Evolutionary conservation across 2,329 filamentous ascomycete species (phyloP).

Genomic region (Penicillium sp.): DNA sequence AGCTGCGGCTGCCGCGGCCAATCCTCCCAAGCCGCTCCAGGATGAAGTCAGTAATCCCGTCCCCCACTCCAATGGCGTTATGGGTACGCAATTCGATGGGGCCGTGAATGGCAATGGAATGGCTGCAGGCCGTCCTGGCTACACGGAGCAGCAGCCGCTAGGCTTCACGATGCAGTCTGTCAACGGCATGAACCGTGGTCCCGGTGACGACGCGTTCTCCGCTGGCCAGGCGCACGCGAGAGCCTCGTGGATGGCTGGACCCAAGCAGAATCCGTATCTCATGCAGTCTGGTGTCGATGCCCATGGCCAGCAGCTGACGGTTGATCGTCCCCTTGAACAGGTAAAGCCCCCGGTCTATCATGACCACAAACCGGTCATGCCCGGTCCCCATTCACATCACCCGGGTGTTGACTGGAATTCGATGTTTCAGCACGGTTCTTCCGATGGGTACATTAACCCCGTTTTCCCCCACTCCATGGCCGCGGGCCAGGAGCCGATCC

Average conservation of each 20-base stretch:
- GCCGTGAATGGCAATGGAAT: conserved; percentile 44
- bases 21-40: conserved; percentile 43
- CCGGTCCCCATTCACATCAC: conserved; percentile 59
- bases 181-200: conserved; percentile 44
- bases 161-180: conserved; percentile 44
- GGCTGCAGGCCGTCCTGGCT: conserved; percentile 39
- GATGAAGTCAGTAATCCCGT: conserved; percentile 47
- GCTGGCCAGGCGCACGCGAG: conserved; percentile 40
- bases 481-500: conserved; percentile 67
- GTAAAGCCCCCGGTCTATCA: conserved; percentile 41
- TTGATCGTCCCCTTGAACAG: conserved; percentile 46
- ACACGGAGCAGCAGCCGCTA: conserved; percentile 43
- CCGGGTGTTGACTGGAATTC: conserved; percentile 69
- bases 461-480: conserved; percentile 64
- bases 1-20: conserved; percentile 37
- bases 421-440: conserved; percentile 73
- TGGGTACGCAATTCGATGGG: conserved; percentile 44
- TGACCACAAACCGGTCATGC: conserved; percentile 55
- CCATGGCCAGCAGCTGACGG: conserved; percentile 43
- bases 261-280: conserved; percentile 46
- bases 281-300: conserved; percentile 43
- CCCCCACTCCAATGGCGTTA: conserved; percentile 44
- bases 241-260: conserved; percentile 44
- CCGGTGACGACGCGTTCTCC: conserved; percentile 35
- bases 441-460: conserved; percentile 62